Conservation (phyloP, 2,329 filamentous ascomycete genomes). For the Cercospora brassicicola region DNA sequence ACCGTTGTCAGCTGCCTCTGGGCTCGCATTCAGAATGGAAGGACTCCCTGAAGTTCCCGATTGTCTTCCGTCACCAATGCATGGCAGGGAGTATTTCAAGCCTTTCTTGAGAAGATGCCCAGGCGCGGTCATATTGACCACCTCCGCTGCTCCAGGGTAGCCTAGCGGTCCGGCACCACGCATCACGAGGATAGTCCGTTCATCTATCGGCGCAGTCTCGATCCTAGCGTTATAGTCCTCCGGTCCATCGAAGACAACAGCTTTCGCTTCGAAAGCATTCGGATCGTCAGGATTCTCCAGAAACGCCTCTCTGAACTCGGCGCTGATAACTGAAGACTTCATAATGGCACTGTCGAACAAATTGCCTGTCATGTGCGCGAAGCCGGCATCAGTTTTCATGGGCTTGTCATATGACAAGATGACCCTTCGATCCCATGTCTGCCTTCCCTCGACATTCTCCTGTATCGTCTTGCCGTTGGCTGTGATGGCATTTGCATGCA, state of each 20-base stretch:
- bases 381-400: conserved; percentile 53
- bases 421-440: conserved; percentile 53
- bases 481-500: conserved; percentile 48
- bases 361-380: conserved; percentile 40
- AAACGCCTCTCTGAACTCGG: conserved; percentile 33
- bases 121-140: conserved; percentile 39
- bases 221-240: conserved; percentile 35
- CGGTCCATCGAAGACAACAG: conserved; percentile 36
- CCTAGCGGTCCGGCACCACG: conserved; percentile 35
- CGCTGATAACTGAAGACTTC: conserved; percentile 35
- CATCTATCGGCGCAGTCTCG: conserved; percentile 35
- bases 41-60: conserved; percentile 58
- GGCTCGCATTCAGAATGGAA: conserved; percentile 58
- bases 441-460: conserved; percentile 48
- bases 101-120: conserved; percentile 34
- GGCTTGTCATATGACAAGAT: conserved; percentile 51
- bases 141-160: conserved; percentile 37
- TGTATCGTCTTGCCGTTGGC: conserved; percentile 51
- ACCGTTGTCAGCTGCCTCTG: conserved; percentile 57
- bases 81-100: conserved; percentile 49
- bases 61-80: conserved; percentile 56
- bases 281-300: conserved; percentile 30
- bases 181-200: conserved; percentile 37
- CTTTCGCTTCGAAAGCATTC: conserved; percentile 36
- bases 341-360: conserved; percentile 38